Base-by-base conservation (phyloP, 495 filamentous ascomycete genomes). In the Echria macrotheca region DNA sequence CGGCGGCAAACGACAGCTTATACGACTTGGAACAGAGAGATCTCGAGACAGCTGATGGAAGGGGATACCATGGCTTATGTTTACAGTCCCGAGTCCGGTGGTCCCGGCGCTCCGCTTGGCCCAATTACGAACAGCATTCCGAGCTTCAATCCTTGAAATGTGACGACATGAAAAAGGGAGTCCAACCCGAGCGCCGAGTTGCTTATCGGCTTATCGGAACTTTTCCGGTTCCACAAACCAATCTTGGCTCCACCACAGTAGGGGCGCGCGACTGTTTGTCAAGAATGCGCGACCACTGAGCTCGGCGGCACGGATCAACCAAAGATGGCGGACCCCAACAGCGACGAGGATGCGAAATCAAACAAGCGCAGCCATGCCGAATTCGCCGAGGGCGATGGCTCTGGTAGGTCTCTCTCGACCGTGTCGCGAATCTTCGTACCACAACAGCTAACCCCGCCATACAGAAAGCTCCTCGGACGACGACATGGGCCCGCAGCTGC, bases 401-500 rank as follows among this genome's bases (percentile, higher is more conserved):
- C 70, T 43, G 70, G 72, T 74, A 64, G 23, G 17, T 17, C 9
- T 8, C 18, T 14, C 3, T 31, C 19, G 9, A 7, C 36, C 23
- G 15, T 8, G 10, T 26, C 14, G 8, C 3, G 7, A 12, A 8
- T 36, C 19, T 4, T 22, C 8, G 4, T 37, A 15, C 32, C 21
- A 18, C 25, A 5, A 11, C 22, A 50, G 15, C 50, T 59, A 52
- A 63, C 46, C 21, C n/a, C 11, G 1, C 17, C 47, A 24, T 19
- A 3, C 14, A 80, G 84, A 82, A 6, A 83, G 79, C 43, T 95
- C 89, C 12, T 87, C 85, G 1, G 91, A 96, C 58, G 93, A 98
- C 72, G 90, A 94, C 63, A 90, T 96, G 65, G 94, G 93, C 29
- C 94, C 93, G 3, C 80, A 89, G 28, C 78, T 96, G 22, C 91